Evolutionary conservation across 2,329 filamentous ascomycete genomes (phyloP), one percentile per base, ranked within the genome.

Genomic region (Dactylellina leptospora): DNA sequence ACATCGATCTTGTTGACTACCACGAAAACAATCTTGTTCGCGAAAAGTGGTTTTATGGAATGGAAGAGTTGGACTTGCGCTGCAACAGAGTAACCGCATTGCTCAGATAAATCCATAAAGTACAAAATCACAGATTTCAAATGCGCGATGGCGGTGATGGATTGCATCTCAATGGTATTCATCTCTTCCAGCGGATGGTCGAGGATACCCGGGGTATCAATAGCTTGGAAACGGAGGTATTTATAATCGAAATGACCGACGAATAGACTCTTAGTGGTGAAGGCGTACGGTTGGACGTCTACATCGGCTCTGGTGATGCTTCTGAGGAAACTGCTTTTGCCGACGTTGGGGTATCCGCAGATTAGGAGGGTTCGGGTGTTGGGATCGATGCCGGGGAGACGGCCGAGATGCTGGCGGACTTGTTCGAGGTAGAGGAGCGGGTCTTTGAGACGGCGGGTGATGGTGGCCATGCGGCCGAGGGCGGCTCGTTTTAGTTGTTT

Each of bases 121-220:
- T 97, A 97, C 71, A 97, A 84, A 75, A 99, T 96, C 63, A 93
- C 93, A 42, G 93, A 96, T 77, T 93, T 87, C 79, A 99, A 84
- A 83, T 99, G 96, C 55, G 95, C 95, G 82, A 99, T 96, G 9
- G 96, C 95, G 16, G 93, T 97, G 76, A 99, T 97, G 74, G 90
- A 90, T 84, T 97, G 95, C 92, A 97, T 97, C 82, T 99, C 95
- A 79, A 99, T 99, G 2, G 95, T 97, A 83, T 97, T 96, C 95
- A 97, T 99, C 83, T 97, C 95, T 82, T 97, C 95, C 6, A 99
- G 87, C 33, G 93, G 93, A 80, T 99, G 95, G 77, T 99, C 95
- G 73, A 99, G 83, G 76, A 99, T 96, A 84, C 95, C 95, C n/a
- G 93, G 93, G 9, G 95, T 99, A 82, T 99, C 95, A 77, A 99